These are phyloP conservation scores for Candida oleophila DNA, from an alignment of 805 yeast genomes.

Conservation along the genomic window DNA sequence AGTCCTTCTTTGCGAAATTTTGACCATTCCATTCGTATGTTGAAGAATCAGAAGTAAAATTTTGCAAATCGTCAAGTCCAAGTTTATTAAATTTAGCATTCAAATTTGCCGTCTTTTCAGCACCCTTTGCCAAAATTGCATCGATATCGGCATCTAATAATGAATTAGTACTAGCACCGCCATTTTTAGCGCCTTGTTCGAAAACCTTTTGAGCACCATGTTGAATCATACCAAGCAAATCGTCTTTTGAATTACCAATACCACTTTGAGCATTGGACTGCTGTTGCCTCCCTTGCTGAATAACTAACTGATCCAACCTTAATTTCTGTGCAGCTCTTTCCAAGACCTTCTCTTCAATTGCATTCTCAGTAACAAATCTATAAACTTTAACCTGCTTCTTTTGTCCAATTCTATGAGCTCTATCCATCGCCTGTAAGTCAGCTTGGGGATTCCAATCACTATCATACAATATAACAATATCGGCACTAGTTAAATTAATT, in stretches of 20 bases:
- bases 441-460: constrained; percentile 99
- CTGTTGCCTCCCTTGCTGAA: constrained; percentile 80
- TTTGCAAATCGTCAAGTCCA: constrained; percentile 91
- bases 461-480: constrained; percentile 82
- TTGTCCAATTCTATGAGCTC: constrained; percentile 97
- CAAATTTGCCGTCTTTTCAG: constrained; percentile 73
- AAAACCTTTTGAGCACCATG: constrained; percentile 92
- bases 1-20: constrained; percentile 62
- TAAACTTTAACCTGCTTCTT: constrained; percentile 92
- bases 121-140: constrained; percentile 74
- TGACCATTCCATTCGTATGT: constrained; percentile 98
- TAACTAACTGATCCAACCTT: constrained; percentile 89
- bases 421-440: constrained; percentile 96
- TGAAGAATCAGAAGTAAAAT: constrained; percentile 81
- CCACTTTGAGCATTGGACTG: constrained; percentile 38
- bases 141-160: constrained; percentile 73
- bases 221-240: constrained; percentile 90
- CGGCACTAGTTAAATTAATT: constrained; percentile 89
- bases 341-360: constrained; percentile 93
- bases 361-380: constrained; percentile 91
- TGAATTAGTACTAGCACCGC: constrained; percentile 21
- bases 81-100: constrained; percentile 81
- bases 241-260: constrained; percentile 72
- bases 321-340: constrained; percentile 95
- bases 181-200: constrained; percentile 33